Conservation (phyloP, 2,329 filamentous ascomycete species). For the Chaetomium globosum region DNA sequence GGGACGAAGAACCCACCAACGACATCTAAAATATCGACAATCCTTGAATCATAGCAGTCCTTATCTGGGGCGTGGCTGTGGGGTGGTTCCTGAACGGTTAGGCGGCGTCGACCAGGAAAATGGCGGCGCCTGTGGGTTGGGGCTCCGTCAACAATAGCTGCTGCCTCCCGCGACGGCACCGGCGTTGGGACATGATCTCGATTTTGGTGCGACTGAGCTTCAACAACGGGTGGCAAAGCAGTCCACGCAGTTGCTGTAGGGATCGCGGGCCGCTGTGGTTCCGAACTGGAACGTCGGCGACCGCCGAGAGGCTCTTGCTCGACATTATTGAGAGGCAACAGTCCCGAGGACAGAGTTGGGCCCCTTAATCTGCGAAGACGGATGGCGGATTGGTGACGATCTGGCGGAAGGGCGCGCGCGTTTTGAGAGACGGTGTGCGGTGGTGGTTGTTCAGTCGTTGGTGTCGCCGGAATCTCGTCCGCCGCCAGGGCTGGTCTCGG, state of each 20-base stretch:
- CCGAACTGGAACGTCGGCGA: conserved; percentile 37
- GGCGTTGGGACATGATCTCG: background rate
- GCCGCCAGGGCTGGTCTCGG: background rate
- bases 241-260: conserved; percentile 1
- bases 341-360: conserved; percentile 9
- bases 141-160: background rate
- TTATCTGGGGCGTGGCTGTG: background rate
- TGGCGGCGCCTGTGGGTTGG: background rate
- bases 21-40: conserved; percentile 41
- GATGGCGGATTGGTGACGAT: conserved; percentile 32
- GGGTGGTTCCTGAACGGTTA: conserved; percentile 2
- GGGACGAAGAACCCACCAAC: conserved; percentile 32
- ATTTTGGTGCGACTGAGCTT: background rate
- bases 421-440: background rate
- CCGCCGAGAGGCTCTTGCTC: conserved; percentile 3
- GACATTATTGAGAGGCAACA: background rate
- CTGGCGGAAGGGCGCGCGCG: conserved; percentile 18
- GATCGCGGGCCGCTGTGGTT: conserved; percentile 33
- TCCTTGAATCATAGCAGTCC: conserved; percentile 38
- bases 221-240: conserved; percentile 14
- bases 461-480: background rate
- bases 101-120: conserved; percentile 17
- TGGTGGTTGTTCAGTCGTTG: conserved; percentile 14
- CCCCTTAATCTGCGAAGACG: conserved; percentile 31
- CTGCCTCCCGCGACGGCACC: background rate